phyloP scores from a whole-genome alignment of 1,284 basidiomycete species.

The Puccinia coronata region DNA sequence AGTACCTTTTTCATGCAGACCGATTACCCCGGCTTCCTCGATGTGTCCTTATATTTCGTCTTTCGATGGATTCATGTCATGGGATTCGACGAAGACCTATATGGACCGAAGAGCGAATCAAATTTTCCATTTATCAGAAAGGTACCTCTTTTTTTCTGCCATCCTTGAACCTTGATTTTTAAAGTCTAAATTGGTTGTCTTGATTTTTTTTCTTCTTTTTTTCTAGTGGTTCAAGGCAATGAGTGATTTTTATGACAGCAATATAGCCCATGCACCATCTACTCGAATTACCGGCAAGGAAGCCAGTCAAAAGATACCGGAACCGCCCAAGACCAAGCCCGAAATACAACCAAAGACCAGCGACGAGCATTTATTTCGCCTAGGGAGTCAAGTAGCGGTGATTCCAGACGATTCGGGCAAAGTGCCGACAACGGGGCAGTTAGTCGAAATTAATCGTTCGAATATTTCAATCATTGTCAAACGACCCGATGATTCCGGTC shows the following conservation, averaged over 20 bases:
- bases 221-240: constrained; percentile 24
- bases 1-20: constrained; percentile 45
- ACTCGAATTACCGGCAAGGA: constrained; percentile 20
- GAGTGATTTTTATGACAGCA: constrained; percentile 2
- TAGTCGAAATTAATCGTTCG: constrained; percentile 16
- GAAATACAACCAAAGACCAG: not conserved
- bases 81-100: constrained; percentile 5
- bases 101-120: constrained; percentile 9
- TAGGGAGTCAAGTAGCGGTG: constrained; percentile 17
- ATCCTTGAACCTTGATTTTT: not conserved
- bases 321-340: not conserved
- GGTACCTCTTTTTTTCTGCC: not conserved
- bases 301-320: constrained; percentile 20
- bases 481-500: constrained; percentile 15
- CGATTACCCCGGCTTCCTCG: constrained; percentile 43
- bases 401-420: constrained; percentile 33
- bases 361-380: constrained; percentile 19
- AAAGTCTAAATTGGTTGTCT: not conserved
- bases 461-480: constrained; percentile 28
- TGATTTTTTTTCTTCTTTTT: not conserved
- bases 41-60: constrained; percentile 50
- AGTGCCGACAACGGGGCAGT: constrained; percentile 23
- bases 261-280: not conserved
- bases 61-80: constrained; percentile 48
- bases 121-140: not conserved